phyloP scores from a whole-genome alignment of 805 yeast species.

The Cyberlindnera lachancei region DNA sequence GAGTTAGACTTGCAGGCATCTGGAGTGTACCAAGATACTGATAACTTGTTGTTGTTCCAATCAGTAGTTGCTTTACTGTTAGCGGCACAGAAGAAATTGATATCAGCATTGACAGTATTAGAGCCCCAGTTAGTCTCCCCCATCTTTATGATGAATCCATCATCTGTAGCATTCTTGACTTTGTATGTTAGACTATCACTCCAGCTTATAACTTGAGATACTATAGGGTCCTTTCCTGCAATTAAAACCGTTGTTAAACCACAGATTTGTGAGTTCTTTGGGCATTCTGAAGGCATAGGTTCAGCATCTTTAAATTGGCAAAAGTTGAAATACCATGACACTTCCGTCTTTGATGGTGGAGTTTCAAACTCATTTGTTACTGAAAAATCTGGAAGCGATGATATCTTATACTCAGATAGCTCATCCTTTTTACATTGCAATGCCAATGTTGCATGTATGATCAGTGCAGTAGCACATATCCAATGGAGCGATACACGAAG shows the following conservation, averaged over 20 bases:
- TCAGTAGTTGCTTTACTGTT: slow-evolving; percentile 24
- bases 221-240: slow-evolving; percentile 39
- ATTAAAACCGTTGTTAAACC: slow-evolving; percentile 54
- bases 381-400: slow-evolving; percentile 35
- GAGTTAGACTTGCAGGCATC: slow-evolving; percentile 34
- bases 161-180: slow-evolving; percentile 20
- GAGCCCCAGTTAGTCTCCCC: slow-evolving; percentile 69
- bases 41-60: slow-evolving; percentile 19
- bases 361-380: slow-evolving; percentile 41
- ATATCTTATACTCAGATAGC: slow-evolving; percentile 13
- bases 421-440: slow-evolving; percentile 17
- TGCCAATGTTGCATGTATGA: too few species aligned
- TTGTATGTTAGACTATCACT: slow-evolving; percentile 34
- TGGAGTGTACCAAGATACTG: slow-evolving; percentile 31
- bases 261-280: slow-evolving; percentile 68
- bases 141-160: slow-evolving; percentile 32
- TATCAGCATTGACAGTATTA: slow-evolving; percentile 35
- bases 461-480: too few species aligned
- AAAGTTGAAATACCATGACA: slow-evolving; percentile 64
- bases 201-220: slow-evolving; percentile 58
- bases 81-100: slow-evolving; percentile 42
- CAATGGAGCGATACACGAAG: too few species aligned
- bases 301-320: slow-evolving; percentile 53
- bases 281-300: slow-evolving; percentile 42
- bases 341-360: slow-evolving; percentile 68